A percentile compares a stretch with the other conserved stretches of the same genome.
phyloP scores from a whole-genome alignment of 306 rosid genomes.

The Vachellia collinsii region DNA sequence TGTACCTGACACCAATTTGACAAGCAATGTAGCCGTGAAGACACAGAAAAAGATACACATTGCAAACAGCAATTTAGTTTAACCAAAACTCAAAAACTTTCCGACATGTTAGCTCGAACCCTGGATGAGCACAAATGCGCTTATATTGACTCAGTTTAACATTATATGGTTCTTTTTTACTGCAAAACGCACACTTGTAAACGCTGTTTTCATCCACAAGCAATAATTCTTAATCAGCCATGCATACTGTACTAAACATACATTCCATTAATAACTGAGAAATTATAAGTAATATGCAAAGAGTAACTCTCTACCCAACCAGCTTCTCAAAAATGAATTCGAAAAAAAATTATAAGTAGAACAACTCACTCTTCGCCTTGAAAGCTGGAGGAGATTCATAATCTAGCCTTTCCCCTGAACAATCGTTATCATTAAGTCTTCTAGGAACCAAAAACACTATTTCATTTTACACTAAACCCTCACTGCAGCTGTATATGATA shows the following conservation, averaged over 20 bases:
- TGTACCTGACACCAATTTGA: slow-evolving; percentile 64
- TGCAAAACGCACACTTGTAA: background rate
- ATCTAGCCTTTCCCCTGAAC: background rate
- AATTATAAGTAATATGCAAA: background rate
- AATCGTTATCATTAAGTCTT: background rate
- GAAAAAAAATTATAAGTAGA: background rate
- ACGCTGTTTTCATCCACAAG: slow-evolving; percentile 5
- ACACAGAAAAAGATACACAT: background rate
- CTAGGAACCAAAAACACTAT: background rate
- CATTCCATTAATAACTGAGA: slow-evolving; percentile 8
- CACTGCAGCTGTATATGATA: background rate
- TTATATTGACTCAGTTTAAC: background rate
- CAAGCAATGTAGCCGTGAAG: slow-evolving; percentile 18
- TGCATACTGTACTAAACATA: background rate
- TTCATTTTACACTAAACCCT: background rate
- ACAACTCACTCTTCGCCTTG: background rate
- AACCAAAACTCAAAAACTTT: slow-evolving; percentile 18
- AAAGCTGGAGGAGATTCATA: background rate
- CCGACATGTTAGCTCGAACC: slow-evolving; percentile 19
- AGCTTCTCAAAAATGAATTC: background rate
- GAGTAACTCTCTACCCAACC: background rate
- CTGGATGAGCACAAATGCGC: slow-evolving; percentile 29
- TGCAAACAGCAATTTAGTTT: background rate
- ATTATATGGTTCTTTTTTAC: slow-evolving; percentile 5
- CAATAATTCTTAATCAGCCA: slow-evolving; percentile 16